Base-by-base conservation (phyloP, 306 rosid genomes). In the Herpetospermum pedunculosum region DNA sequence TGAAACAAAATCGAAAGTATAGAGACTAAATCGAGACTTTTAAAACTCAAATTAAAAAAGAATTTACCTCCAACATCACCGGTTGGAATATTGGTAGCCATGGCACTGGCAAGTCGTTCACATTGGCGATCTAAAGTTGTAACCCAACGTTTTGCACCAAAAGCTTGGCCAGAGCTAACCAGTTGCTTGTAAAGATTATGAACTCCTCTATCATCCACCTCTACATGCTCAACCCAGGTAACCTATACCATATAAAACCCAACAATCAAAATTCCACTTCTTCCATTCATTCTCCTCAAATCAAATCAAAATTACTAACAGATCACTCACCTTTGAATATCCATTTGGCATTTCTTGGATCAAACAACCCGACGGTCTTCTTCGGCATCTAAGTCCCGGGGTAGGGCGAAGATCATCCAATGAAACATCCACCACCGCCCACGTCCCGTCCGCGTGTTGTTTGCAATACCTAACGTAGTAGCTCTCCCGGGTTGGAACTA, bases 281-380 rank as follows among this genome's bases (percentile, higher is more conserved):
- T n/a, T n/a, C n/a, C 25, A 14, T 54, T 54, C 35, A 26, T 48
- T 40, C 18, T 35, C 47, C 25, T 47, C 52, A 15, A 26, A 54
- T 54, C 32, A 3, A 25, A 23, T 2, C 28, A 52, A 52, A 54
- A 4, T 54, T n/a, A n/a, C n/a, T n/a, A n/a, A n/a, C n/a, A n/a
- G n/a, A n/a, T n/a, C n/a, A n/a, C 0, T 14, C 72, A 91, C 99
- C 99, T 85, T 91, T 1, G 99, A 91, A 71, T 91, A 88, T 25
- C 99, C 99, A 80, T 95, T 95, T 10, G 99, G 97, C 97, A 92
- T 82, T 78, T 95, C 99, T 78, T 95, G 97, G 79, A 95, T 89
- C 50, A 95, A 84, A 76, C 99, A 95, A 55, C 99, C 99, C 2
- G 99, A 91, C 46, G 99, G 97, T 79, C 93, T 88, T 88, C 97